phyloP scores from a whole-genome alignment of 169 alveolate genomes.

The Miamiensis avidus region DNA sequence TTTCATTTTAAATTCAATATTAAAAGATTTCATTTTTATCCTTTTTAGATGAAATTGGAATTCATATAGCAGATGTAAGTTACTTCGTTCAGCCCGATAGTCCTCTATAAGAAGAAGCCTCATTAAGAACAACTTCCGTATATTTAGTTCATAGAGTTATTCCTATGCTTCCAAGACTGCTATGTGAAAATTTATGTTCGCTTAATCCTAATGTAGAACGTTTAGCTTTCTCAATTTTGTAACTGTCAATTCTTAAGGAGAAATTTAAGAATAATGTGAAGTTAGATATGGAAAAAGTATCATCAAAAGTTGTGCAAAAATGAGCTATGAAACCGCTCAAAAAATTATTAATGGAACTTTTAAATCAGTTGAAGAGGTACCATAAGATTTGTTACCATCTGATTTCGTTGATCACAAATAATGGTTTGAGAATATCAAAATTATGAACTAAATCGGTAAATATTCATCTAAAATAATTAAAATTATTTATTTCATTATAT shows the following conservation, averaged over 20 bases:
- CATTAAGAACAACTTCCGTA: slow-evolving; percentile 69
- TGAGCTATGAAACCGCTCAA: slow-evolving; percentile 68
- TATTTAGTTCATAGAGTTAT: slow-evolving; percentile 83
- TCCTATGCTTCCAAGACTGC: slow-evolving; percentile 90
- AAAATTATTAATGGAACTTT: slow-evolving; percentile 53
- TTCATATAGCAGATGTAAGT: slow-evolving; percentile 86
- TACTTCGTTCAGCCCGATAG: slow-evolving; percentile 70
- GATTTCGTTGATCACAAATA: slow-evolving; percentile 51
- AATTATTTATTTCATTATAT: too few species aligned
- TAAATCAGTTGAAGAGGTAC: slow-evolving; percentile 45
- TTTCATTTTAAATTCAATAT: too few species aligned
- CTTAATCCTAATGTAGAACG: slow-evolving; percentile 85
- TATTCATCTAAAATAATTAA: too few species aligned
- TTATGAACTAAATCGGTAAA: slow-evolving; percentile 58
- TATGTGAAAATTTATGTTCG: slow-evolving; percentile 89
- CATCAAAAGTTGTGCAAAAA: slow-evolving; percentile 68
- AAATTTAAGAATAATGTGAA: slow-evolving; percentile 46
- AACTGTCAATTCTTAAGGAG: too few species aligned
- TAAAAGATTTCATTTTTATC: neutral
- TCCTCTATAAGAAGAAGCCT: slow-evolving; percentile 78
- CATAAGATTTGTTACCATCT: slow-evolving; percentile 54
- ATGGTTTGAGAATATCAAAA: slow-evolving; percentile 56
- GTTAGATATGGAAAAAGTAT: slow-evolving; percentile 66
- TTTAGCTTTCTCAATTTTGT: slow-evolving; percentile 85
- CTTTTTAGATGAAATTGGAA: slow-evolving; percentile 75